Base-by-base conservation (phyloP, 2,329 filamentous ascomycete genomes). In the Penicillium sp. region DNA sequence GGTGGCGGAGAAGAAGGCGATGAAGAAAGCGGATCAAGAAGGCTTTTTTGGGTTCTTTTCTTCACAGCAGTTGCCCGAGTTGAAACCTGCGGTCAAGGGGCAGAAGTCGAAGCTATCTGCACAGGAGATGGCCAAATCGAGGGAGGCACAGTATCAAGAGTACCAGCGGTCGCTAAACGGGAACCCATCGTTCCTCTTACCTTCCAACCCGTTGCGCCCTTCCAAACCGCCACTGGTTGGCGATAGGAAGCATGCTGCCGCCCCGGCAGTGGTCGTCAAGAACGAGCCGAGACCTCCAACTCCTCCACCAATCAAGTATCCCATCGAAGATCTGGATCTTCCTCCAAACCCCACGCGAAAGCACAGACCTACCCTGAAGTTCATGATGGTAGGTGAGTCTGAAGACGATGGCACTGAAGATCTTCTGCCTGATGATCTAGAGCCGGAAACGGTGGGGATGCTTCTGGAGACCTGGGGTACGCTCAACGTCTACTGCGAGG, bases 401-500 rank as follows among this genome's bases (percentile, higher is more conserved):
- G 73, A 79, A 36, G 69, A 77, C 5, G 65, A 75, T 11, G 73
- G 77, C 14, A 71, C 75, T 34, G 72, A 70, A 47, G 67, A 73
- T n/a, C 67, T 75, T 13, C 72, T 75, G 57, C 63, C 62, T n/a
- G 62, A 64, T 47, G 59, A 65, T 33, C 83, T 97, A 46, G 74
- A 84, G 16, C 93, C 92, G 82, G 83, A 87, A 60, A 92, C 89
- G 3, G 82, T 96, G n/a, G 90, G 91, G 0, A 80, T 83, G 2
- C 75, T 97, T 13, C 73, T 99, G 19, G 92, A 96, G 71, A 89
- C 88, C 0, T 99, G 93, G 93, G 90, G 96, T 61, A 96, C 91
- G 0, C 78, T 99, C 29, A 99, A 96, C 63, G 92, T 99, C n/a
- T 96, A 96, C 66, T 95, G 90, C 64, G 89, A 95, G 63, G 86